These are phyloP conservation scores for Alternaria incomplexa DNA, from an alignment of 2,329 filamentous ascomycete genomes.

Conservation along the genomic window DNA sequence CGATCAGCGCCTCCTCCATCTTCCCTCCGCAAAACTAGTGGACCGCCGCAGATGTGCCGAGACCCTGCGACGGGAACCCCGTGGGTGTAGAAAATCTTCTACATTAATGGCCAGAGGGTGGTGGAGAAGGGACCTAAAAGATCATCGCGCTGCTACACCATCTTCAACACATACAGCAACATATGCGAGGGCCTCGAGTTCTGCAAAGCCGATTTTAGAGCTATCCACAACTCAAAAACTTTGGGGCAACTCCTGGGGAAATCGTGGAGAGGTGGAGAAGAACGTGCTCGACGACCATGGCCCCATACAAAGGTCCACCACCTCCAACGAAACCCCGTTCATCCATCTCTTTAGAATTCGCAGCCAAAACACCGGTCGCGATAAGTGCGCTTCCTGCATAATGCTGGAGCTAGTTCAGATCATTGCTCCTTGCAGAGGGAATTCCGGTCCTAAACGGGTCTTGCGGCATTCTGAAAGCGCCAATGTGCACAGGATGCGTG, in stretches of 20 bases:
- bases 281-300: background rate
- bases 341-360: slow-evolving; percentile 8
- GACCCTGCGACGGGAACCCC: slow-evolving; percentile 14
- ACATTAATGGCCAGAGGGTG: background rate
- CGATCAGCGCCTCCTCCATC: slow-evolving; percentile 3
- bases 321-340: background rate
- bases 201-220: background rate
- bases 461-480: slow-evolving; percentile 4
- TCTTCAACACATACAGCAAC: background rate
- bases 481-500: background rate
- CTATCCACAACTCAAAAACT: background rate
- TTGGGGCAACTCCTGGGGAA: slow-evolving; percentile 2
- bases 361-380: background rate
- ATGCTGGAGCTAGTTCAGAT: background rate
- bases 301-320: background rate
- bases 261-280: slow-evolving; percentile 11
- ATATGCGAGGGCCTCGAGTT: background rate
- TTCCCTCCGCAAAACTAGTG: slow-evolving; percentile 22
- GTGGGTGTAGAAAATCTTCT: slow-evolving; percentile 8
- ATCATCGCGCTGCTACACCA: slow-evolving; percentile 3
- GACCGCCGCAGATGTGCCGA: slow-evolving; percentile 20
- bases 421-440: slow-evolving; percentile 6
- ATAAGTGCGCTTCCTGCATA: background rate
- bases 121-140: background rate
- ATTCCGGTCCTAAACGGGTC: slow-evolving; percentile 6